These are phyloP conservation scores for Persicaria maculosa DNA, from an alignment of 148 eudicot genomes.

Conservation along the genomic window DNA sequence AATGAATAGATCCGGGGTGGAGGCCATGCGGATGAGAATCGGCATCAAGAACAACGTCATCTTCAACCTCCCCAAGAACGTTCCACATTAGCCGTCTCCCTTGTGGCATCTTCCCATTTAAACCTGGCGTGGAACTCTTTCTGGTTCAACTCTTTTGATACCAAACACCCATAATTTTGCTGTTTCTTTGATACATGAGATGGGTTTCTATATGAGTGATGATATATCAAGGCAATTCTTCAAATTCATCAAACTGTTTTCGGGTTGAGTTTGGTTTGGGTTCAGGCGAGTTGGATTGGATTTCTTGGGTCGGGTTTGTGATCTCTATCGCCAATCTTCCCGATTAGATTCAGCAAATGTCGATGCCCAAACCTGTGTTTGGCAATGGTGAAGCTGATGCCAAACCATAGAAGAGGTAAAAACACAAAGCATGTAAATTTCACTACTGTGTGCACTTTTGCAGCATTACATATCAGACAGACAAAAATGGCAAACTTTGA, in stretches of 20 bases:
- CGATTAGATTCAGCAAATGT: too few relatives aligned
- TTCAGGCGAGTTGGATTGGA: not conserved
- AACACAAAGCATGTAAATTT: not conserved
- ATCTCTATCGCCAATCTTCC: too few relatives aligned
- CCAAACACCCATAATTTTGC: not conserved
- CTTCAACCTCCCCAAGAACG: conserved; percentile 81
- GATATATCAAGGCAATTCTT: not conserved
- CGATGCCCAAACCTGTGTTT: too few relatives aligned
- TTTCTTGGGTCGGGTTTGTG: not conserved
- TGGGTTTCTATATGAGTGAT: not conserved
- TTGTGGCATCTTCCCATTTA: not conserved
- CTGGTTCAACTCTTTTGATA: conserved; percentile 2
- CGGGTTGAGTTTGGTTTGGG: too few relatives aligned
- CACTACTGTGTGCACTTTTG: not conserved
- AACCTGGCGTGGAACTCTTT: not conserved
- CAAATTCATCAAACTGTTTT: too few relatives aligned
- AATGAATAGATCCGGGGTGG: conserved; percentile 66
- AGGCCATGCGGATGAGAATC: conserved; percentile 67
- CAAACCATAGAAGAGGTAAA: not conserved
- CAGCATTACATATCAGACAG: not conserved
- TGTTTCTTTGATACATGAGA: not conserved
- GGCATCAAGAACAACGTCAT: conserved; percentile 95
- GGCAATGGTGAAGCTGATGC: too few relatives aligned
- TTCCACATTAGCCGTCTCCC: conserved; percentile 40
- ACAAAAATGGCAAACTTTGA: not conserved